Percentiles rank a stretch among this genome's conserved stretches.
phyloP scores from a whole-genome alignment of 1,284 basidiomycete genomes.

The Vanrija pseudolonga region DNA sequence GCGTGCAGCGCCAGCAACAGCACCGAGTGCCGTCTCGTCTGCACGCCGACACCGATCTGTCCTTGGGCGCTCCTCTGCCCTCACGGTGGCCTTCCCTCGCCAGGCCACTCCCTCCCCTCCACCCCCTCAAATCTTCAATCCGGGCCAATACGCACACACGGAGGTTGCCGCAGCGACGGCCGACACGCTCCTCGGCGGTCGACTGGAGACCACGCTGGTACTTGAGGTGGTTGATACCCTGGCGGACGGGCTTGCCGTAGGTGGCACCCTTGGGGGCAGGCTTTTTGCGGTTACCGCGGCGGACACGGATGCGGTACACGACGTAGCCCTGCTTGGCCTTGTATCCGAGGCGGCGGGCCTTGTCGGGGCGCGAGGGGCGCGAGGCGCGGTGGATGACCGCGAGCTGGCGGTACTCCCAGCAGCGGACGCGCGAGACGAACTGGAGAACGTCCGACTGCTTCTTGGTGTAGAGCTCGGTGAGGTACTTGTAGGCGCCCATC shows the following conservation, averaged over 20 bases:
- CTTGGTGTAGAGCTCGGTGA: slow-evolving; percentile 72
- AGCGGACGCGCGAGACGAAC: slow-evolving; percentile 96
- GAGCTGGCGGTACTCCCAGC: slow-evolving; percentile 99
- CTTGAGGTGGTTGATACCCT: slow-evolving; percentile 99
- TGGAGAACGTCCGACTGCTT: slow-evolving; percentile 76
- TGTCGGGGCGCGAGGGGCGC: slow-evolving; percentile 96
- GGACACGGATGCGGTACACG: slow-evolving; percentile 94
- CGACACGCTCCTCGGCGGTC: slow-evolving; percentile 97
- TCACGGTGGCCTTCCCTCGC: no score
- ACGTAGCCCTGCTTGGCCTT: slow-evolving; percentile 99
- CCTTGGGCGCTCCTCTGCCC: no score
- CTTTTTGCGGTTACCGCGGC: slow-evolving; percentile 99
- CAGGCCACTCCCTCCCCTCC: not conserved
- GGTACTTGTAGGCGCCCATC: slow-evolving; percentile 83
- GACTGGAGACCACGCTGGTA: slow-evolving; percentile 90
- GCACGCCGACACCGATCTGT: no score
- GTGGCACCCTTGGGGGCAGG: slow-evolving; percentile 97
- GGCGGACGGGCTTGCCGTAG: slow-evolving; percentile 97
- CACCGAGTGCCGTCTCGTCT: no score
- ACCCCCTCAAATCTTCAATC: not conserved
- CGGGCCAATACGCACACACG: slow-evolving; percentile 58
- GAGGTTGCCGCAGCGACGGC: slow-evolving; percentile 91
- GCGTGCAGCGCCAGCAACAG: not conserved
- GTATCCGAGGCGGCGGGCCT: slow-evolving; percentile 97
- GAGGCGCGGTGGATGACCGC: slow-evolving; percentile 98